Percentiles rank a stretch among this genome's conserved stretches.
These are phyloP conservation scores for Spathaspora sp. DNA, from an alignment of 805 yeast species.

Conservation along the genomic window DNA sequence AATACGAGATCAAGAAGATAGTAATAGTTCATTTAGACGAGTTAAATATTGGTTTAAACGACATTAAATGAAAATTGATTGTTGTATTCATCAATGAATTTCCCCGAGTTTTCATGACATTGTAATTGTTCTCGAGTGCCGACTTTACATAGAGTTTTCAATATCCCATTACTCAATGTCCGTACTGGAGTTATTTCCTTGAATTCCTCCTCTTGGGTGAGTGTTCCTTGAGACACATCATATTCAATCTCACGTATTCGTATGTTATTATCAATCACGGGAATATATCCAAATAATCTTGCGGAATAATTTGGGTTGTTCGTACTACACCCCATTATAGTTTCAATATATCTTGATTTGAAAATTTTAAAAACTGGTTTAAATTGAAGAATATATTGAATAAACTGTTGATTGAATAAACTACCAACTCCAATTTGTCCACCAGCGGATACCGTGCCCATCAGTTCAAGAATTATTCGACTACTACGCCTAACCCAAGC, in stretches of 20 bases:
- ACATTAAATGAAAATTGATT: conserved; percentile 1
- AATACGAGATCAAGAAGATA: not conserved
- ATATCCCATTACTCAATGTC: not conserved
- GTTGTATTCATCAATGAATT: not conserved
- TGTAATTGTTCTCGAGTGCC: conserved; percentile 2
- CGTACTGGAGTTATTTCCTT: not conserved
- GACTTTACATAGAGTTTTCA: conserved; percentile 1
- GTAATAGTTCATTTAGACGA: not conserved
- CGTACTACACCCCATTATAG: not conserved
- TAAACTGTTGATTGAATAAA: not conserved
- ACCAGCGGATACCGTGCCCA: not conserved
- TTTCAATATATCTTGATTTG: not conserved
- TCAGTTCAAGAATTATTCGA: not conserved
- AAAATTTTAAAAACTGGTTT: not conserved
- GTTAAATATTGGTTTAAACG: conserved; percentile 6
- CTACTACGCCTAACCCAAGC: not conserved
- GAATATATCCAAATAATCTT: conserved; percentile 1
- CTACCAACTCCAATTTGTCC: not conserved
- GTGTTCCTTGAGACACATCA: not conserved
- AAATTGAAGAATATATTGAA: not conserved
- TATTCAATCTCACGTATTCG: not conserved
- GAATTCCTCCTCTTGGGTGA: not conserved
- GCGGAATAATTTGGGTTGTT: not conserved
- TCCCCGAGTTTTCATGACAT: not conserved
- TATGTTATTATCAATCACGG: not conserved